Evolutionary conservation across 176 grass and related monocot genomes (phyloP).

Genomic region (Phyllostachys edulis): DNA sequence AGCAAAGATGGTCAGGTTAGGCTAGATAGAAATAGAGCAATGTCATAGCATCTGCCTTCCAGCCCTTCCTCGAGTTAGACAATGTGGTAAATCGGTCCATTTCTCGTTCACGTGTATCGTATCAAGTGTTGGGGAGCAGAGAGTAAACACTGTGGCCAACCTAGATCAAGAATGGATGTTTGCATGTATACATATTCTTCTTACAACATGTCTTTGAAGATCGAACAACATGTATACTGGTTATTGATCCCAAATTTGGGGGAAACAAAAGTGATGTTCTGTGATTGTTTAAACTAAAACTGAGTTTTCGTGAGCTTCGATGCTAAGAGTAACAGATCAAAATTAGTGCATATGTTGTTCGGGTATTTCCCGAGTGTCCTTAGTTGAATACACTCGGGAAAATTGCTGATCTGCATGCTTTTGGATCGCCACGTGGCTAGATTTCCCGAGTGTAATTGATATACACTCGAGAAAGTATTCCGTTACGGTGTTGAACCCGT

Average conservation of each 20-base stretch:
- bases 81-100: background rate
- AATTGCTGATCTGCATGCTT: no score
- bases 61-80: no score
- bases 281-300: background rate
- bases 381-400: no score
- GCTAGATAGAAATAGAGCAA: slow-evolving; percentile 33
- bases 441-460: no score
- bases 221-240: background rate
- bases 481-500: no score
- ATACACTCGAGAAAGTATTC: no score
- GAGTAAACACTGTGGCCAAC: background rate
- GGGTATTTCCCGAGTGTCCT: no score
- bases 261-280: background rate
- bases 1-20: slow-evolving; percentile 14
- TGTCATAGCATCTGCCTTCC: background rate
- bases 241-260: background rate
- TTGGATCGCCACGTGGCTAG: no score
- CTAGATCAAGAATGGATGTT: background rate
- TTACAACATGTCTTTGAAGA: background rate
- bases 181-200: background rate
- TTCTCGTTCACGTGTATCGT: background rate
- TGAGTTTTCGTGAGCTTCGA: background rate
- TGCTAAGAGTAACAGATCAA: background rate
- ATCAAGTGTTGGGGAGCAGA: background rate
- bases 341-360: no score